Evolutionary conservation across 2,329 filamentous ascomycete species (phyloP).

Genomic region (Botryotinia narcissicola): DNA sequence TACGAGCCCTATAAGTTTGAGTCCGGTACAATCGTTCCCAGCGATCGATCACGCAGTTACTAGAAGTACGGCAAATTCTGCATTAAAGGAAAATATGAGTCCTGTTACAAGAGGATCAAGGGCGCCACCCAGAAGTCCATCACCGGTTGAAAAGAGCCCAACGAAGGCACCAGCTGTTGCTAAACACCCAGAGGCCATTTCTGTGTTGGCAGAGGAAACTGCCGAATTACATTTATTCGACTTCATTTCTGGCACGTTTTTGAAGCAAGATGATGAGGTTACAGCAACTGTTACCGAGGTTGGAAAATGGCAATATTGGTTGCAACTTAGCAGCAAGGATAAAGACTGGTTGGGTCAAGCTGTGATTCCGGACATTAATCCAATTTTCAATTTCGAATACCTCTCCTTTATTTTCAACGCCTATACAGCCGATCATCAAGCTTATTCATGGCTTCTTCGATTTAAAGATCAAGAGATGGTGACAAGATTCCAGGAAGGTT

Average conservation of each 20-base stretch:
- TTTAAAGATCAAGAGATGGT: constrained; percentile 81
- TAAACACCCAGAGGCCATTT: constrained; percentile 63
- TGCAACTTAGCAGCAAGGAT: constrained; percentile 75
- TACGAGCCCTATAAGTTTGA: constrained; percentile 51
- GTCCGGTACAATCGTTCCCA: constrained; percentile 33
- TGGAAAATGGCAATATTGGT: constrained; percentile 92
- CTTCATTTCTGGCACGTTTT: constrained; percentile 80
- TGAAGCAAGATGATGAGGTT: constrained; percentile 55
- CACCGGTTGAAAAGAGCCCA: constrained; percentile 43
- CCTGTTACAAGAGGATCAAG: constrained; percentile 22
- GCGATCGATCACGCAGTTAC: constrained; percentile 22
- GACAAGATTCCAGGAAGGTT: constrained; percentile 85
- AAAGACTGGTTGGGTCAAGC: constrained; percentile 84
- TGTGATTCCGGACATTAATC: constrained; percentile 88
- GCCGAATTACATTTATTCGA: constrained; percentile 94
- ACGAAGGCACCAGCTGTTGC: constrained; percentile 60
- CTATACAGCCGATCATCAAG: constrained; percentile 81
- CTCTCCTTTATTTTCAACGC: constrained; percentile 99
- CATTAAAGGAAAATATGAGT: constrained; percentile 42
- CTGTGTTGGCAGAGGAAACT: constrained; percentile 70
- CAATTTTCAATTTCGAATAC: constrained; percentile 98
- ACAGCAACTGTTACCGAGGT: constrained; percentile 80
- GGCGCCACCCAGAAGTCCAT: constrained; percentile 25
- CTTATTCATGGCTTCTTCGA: constrained; percentile 91
- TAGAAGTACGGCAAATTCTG: constrained; percentile 45